Conservation (phyloP, 1,284 basidiomycete species). For the Cryptococcus floricola region DNA sequence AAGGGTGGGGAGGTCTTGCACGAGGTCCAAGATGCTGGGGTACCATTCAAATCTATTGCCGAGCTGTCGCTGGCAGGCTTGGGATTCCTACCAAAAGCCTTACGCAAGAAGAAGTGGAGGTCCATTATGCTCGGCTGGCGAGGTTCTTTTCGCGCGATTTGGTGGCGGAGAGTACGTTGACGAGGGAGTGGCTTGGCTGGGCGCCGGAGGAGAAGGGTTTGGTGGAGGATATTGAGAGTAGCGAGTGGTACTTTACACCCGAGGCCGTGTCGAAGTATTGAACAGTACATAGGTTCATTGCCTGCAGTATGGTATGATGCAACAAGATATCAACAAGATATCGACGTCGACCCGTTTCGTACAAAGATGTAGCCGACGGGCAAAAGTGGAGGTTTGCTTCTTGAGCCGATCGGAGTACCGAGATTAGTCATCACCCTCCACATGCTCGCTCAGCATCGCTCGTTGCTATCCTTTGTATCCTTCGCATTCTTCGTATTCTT, state of each 20-base stretch:
- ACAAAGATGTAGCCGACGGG: no score
- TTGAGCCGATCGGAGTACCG: no score
- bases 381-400: no score
- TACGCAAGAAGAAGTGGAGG: slow-evolving; percentile 10
- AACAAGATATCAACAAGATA: no score
- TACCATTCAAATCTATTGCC: slow-evolving; percentile 20
- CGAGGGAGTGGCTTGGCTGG: slow-evolving; percentile 10
- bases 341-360: no score
- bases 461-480: no score
- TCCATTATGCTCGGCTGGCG: slow-evolving; percentile 15
- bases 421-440: no score
- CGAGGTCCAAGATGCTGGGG: slow-evolving; percentile 12
- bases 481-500: no score
- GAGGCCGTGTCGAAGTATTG: not conserved
- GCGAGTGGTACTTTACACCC: slow-evolving; percentile 3
- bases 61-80: slow-evolving; percentile 17
- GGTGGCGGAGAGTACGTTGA: not conserved
- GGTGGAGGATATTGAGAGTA: slow-evolving; percentile 10
- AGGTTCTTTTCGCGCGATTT: not conserved
- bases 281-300: no score
- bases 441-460: no score
- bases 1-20: slow-evolving; percentile 19
- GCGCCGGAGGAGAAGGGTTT: slow-evolving; percentile 9
- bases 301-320: no score
- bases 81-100: slow-evolving; percentile 11